Conservation (phyloP, 176 grass and related monocot genomes). For the Oryza meridionalis region DNA sequence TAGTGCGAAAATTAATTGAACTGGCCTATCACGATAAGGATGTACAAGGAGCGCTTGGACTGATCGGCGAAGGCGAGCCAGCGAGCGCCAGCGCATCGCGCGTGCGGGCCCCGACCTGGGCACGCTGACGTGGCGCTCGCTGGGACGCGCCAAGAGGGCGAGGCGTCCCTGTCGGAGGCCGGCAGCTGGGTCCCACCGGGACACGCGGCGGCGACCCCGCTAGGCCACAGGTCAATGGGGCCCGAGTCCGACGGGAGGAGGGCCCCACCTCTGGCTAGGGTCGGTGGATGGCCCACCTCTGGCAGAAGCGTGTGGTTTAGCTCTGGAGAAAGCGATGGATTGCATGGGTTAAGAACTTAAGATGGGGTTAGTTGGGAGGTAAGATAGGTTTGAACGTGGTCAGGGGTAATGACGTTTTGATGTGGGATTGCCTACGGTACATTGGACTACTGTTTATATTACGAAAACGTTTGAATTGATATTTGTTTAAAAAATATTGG, state of each 20-base stretch:
- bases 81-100: no score
- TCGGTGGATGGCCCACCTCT: slow-evolving; percentile 23
- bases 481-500: no score
- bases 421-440: background rate
- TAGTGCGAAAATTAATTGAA: background rate
- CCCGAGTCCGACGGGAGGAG: background rate
- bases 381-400: background rate
- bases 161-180: slow-evolving; percentile 35
- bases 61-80: no score
- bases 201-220: slow-evolving; percentile 24
- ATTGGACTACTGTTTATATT: background rate
- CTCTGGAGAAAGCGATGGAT: background rate
- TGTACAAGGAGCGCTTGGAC: no score
- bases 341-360: background rate
- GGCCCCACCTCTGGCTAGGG: background rate
- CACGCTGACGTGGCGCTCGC: slow-evolving; percentile 4
- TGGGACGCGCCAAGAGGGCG: background rate
- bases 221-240: slow-evolving; percentile 29
- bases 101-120: background rate
- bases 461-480: no score
- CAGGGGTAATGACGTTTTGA: background rate
- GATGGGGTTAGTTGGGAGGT: background rate
- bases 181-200: background rate
- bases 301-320: background rate
- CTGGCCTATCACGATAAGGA: background rate